Evolutionary conservation across 2,329 filamentous ascomycete species (phyloP).

Genomic region (Aspergillus tamarii): DNA sequence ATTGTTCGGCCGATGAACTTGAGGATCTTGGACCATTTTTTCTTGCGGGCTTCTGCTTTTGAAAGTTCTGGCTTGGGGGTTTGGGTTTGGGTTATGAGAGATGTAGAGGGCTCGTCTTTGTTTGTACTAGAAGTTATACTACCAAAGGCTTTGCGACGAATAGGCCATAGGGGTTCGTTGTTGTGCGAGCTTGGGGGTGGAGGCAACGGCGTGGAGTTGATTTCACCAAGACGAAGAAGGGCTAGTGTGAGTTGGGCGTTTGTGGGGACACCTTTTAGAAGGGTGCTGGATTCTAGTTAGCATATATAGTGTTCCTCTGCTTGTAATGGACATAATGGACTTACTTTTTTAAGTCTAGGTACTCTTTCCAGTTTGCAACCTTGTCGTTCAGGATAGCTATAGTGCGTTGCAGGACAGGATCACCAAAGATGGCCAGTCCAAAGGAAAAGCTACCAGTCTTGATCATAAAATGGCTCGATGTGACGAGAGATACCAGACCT

Average conservation of each 20-base stretch:
- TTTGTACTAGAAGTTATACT: constrained; percentile 58
- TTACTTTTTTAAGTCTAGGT: constrained; percentile 70
- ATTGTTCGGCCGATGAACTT: constrained; percentile 70
- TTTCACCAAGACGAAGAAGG: constrained; percentile 78
- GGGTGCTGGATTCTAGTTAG: constrained; percentile 48
- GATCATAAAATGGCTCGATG: constrained; percentile 62
- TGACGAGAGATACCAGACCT: constrained; percentile 56
- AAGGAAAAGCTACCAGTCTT: constrained; percentile 68
- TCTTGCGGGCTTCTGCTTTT: constrained; percentile 12
- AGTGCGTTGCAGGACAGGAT: constrained; percentile 68
- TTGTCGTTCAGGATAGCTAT: constrained; percentile 53
- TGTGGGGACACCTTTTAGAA: constrained; percentile 80
- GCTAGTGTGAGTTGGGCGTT: constrained; percentile 85
- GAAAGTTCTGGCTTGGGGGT: constrained; percentile 1
- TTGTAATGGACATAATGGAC: neutral
- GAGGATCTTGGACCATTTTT: constrained; percentile 53
- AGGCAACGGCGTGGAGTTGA: constrained; percentile 77
- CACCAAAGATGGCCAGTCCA: constrained; percentile 78
- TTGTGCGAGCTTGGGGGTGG: constrained; percentile 55
- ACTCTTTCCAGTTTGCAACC: constrained; percentile 74
- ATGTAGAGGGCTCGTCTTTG: constrained; percentile 28
- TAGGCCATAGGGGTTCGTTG: constrained; percentile 34
- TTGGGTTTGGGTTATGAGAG: neutral
- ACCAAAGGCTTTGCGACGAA: constrained; percentile 51
- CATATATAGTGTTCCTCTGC: neutral